A percentile compares a stretch with the other conserved stretches of the same genome.
Evolutionary conservation across 192 early-diverging fungal species (phyloP).

Genomic region (Bifiguratus adelaidae): DNA sequence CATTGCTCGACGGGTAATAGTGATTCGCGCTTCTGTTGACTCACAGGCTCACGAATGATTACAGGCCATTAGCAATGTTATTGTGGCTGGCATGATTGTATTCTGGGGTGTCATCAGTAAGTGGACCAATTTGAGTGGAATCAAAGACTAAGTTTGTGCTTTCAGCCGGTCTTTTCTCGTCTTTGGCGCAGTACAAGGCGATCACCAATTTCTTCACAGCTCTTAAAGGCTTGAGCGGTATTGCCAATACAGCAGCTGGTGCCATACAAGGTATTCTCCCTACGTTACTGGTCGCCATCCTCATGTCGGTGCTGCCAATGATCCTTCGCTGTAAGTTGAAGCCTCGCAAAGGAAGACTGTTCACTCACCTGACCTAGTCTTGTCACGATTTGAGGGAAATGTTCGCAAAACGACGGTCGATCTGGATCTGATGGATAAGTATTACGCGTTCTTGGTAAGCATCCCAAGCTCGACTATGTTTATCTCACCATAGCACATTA

Average conservation of each 20-base stretch:
- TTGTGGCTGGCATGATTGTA: slow-evolving; percentile 45
- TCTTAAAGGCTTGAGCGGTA: slow-evolving; percentile 17
- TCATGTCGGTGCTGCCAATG: slow-evolving; percentile 59
- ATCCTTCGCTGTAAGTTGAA: slow-evolving; percentile 41
- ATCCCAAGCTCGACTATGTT: too few species aligned
- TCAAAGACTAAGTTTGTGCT: too few species aligned
- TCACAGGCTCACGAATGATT: too few species aligned
- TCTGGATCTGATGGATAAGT: slow-evolving; percentile 51
- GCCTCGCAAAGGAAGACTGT: background rate
- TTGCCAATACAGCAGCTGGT: slow-evolving; percentile 26
- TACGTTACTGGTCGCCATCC: slow-evolving; percentile 47
- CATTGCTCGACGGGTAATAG: too few species aligned
- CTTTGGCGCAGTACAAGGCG: slow-evolving; percentile 34
- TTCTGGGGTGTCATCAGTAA: slow-evolving; percentile 61
- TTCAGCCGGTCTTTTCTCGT: slow-evolving; percentile 46
- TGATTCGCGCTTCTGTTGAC: too few species aligned
- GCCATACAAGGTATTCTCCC: slow-evolving; percentile 71
- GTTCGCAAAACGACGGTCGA: slow-evolving; percentile 46
- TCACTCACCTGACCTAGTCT: slow-evolving; percentile 13
- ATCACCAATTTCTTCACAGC: slow-evolving; percentile 43
- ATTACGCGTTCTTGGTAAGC: slow-evolving; percentile 67
- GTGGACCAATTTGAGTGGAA: background rate
- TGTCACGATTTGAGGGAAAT: slow-evolving; percentile 50
- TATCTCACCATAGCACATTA: too few species aligned
- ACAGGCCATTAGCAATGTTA: slow-evolving; percentile 34